Evolutionary conservation across 139 green algal genomes (phyloP).

Genomic region (Chlamydomonas sp.): DNA sequence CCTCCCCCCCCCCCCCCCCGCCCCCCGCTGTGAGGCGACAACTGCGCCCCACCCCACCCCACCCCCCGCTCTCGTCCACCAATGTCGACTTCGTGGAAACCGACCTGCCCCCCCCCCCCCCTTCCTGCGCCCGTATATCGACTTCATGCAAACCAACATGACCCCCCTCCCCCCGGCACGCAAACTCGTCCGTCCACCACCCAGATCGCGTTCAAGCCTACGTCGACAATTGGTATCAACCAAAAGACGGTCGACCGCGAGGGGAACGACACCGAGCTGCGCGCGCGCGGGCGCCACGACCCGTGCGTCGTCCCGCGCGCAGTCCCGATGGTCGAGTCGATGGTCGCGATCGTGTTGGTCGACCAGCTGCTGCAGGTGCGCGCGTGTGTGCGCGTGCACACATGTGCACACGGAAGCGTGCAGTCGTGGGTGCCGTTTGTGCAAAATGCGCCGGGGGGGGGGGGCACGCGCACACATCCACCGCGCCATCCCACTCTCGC

Average conservation of each 20-base stretch:
- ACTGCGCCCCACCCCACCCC: too few relatives aligned
- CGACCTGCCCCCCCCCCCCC: too few relatives aligned
- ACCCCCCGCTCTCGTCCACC: too few relatives aligned
- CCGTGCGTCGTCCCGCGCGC: constrained; percentile 94
- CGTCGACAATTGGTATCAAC: constrained; percentile 83
- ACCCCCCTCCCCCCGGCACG: too few relatives aligned
- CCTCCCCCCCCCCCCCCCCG: too few relatives aligned
- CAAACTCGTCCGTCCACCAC: too few relatives aligned
- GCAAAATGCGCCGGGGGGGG: background rate
- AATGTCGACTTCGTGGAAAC: too few relatives aligned
- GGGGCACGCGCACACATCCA: background rate
- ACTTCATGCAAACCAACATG: too few relatives aligned
- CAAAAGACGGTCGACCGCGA: constrained; percentile 72
- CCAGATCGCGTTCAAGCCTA: constrained; percentile 98
- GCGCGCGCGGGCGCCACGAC: constrained; percentile 88
- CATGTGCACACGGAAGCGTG: constrained; percentile 11
- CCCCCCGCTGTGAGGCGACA: too few relatives aligned
- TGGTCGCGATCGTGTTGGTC: constrained; percentile 93
- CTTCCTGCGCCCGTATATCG: too few relatives aligned
- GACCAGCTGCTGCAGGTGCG: constrained; percentile 84
- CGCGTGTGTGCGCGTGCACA: background rate
- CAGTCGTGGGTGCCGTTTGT: background rate
- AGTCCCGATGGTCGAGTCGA: constrained; percentile 97
- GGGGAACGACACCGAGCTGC: constrained; percentile 69
- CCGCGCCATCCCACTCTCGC: too few relatives aligned